These are phyloP conservation scores for Candida nitratophila DNA, from an alignment of 805 yeast genomes.

Conservation along the genomic window DNA sequence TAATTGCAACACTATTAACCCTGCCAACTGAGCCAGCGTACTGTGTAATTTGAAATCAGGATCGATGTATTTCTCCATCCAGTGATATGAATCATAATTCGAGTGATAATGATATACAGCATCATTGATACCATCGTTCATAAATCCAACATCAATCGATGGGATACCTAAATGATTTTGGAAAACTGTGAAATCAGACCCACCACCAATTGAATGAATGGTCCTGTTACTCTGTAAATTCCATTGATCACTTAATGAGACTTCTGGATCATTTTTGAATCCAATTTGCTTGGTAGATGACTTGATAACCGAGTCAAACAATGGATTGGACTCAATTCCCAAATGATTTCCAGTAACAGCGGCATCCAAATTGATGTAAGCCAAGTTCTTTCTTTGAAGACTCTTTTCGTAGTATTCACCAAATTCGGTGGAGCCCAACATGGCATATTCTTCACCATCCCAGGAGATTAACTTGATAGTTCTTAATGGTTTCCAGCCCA, in stretches of 20 bases:
- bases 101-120: conserved; percentile 55
- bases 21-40: conserved; percentile 51
- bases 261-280: conserved; percentile 31
- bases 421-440: conserved; percentile 48
- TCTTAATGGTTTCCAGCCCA: conserved; percentile 39
- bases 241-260: conserved; percentile 43
- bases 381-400: conserved; percentile 37
- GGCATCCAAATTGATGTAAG: conserved; percentile 44
- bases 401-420: conserved; percentile 40
- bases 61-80: conserved; percentile 49
- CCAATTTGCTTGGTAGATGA: conserved; percentile 41
- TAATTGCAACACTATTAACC: conserved; percentile 45
- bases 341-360: conserved; percentile 48
- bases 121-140: conserved; percentile 28
- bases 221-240: conserved; percentile 26
- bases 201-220: conserved; percentile 38
- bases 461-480: conserved; percentile 33
- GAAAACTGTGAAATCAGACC: conserved; percentile 51
- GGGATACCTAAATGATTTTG: conserved; percentile 67
- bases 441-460: conserved; percentile 43
- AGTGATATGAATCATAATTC: conserved; percentile 47
- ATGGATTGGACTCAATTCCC: conserved; percentile 46
- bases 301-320: conserved; percentile 38
- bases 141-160: conserved; percentile 43
- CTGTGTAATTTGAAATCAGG: conserved; percentile 47